phyloP scores from a whole-genome alignment of 352 stramenopile species.

The Phytophthora nicotianae region DNA sequence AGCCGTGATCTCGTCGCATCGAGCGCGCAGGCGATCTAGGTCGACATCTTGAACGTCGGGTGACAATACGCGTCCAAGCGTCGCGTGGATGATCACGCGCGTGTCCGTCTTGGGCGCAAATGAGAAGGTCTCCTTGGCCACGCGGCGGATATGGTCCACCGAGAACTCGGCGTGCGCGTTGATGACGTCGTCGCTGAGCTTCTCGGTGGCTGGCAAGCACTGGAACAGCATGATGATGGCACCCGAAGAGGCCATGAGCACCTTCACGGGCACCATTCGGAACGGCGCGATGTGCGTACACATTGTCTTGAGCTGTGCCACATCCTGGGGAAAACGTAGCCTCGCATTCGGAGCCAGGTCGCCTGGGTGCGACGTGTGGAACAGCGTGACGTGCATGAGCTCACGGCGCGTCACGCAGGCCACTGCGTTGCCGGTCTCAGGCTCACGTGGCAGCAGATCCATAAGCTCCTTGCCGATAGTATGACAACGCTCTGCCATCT shows the following conservation, averaged over 20 bases:
- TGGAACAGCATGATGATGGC: conserved; percentile 76
- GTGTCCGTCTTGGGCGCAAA: conserved; percentile 49
- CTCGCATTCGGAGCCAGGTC: conserved; percentile 53
- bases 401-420: conserved; percentile 68
- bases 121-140: conserved; percentile 55
- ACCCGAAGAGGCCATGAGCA: conserved; percentile 64
- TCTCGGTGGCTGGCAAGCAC: conserved; percentile 28
- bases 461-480: conserved; percentile 50
- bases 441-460: conserved; percentile 44
- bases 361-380: conserved; percentile 77
- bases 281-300: conserved; percentile 49
- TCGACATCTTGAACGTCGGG: conserved; percentile 43
- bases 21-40: conserved; percentile 40
- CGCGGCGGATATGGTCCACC: conserved; percentile 56
- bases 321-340: conserved; percentile 42
- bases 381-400: conserved; percentile 82
- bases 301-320: conserved; percentile 49
- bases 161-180: conserved; percentile 54
- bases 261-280: conserved; percentile 46
- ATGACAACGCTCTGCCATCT: conserved; percentile 46
- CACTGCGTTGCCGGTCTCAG: conserved; percentile 36
- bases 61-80: conserved; percentile 59
- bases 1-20: conserved; percentile 62
- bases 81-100: conserved; percentile 73
- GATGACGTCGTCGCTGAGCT: conserved; percentile 18